Evolutionary conservation across 306 rosid species (phyloP).

Genomic region (Castanea sativa): DNA sequence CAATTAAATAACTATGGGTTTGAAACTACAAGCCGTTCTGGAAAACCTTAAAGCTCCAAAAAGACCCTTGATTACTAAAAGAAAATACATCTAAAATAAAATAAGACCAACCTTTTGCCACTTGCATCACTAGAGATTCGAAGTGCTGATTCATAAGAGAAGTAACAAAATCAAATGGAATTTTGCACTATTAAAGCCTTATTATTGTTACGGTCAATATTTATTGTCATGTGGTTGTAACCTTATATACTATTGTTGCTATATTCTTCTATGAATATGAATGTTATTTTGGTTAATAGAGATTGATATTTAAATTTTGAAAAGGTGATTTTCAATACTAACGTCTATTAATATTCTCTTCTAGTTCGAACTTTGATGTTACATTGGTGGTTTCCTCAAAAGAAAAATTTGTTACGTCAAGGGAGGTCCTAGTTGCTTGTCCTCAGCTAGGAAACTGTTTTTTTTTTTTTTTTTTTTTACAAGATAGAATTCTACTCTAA

Average conservation of each 20-base stretch:
- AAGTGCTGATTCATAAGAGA: neutral
- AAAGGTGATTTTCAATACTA: neutral
- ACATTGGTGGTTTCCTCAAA: conserved; percentile 59
- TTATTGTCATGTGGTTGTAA: neutral
- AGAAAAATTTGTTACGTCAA: conserved; percentile 58
- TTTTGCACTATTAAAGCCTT: neutral
- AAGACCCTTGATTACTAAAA: no score
- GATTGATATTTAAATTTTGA: neutral
- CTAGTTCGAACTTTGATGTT: conserved; percentile 78
- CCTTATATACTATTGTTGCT: neutral
- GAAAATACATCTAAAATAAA: no score
- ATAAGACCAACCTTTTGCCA: no score
- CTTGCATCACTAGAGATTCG: no score
- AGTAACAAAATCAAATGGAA: neutral
- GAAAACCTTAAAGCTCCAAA: no score
- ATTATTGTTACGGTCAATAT: neutral
- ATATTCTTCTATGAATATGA: neutral
- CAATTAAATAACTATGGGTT: no score
- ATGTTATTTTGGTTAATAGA: neutral
- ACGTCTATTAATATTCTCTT: conserved; percentile 20
- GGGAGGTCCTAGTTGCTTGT: conserved; percentile 71
- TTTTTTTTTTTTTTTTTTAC: no score
- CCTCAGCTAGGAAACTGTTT: conserved; percentile 85
- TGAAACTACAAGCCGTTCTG: no score
- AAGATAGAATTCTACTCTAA: no score